These are phyloP conservation scores for Astrocystis sublimbata DNA, from an alignment of 495 filamentous ascomycete genomes.

Conservation along the genomic window DNA sequence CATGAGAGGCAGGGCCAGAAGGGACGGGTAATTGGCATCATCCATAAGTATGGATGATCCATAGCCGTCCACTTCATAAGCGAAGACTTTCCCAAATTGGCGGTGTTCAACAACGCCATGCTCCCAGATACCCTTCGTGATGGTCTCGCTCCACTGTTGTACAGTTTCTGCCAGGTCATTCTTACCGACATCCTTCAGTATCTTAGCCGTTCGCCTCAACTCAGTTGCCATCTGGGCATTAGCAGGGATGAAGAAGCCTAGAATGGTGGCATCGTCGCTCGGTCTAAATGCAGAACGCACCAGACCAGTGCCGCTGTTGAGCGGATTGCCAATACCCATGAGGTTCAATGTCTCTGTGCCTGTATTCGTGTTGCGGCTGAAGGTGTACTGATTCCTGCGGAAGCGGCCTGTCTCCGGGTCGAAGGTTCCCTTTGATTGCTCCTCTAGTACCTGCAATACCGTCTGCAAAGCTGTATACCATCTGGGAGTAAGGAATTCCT, in stretches of 20 bases:
- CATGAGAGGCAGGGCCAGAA: slow-evolving; percentile 82
- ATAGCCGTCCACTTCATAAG: slow-evolving; percentile 96
- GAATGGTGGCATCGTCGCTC: slow-evolving; percentile 95
- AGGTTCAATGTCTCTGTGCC: slow-evolving; percentile 92
- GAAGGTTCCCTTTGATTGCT: slow-evolving; percentile 81
- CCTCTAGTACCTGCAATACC: slow-evolving; percentile 69
- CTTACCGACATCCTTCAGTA: slow-evolving; percentile 62
- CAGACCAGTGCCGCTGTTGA: slow-evolving; percentile 80
- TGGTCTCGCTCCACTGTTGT: slow-evolving; percentile 62
- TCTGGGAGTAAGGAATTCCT: slow-evolving; percentile 70
- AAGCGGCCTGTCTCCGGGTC: slow-evolving; percentile 62
- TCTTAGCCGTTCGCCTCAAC: slow-evolving; percentile 70
- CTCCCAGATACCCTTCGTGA: slow-evolving; percentile 78
- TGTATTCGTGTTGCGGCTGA: slow-evolving; percentile 72
- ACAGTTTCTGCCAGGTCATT: slow-evolving; percentile 54
- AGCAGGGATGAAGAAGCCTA: slow-evolving; percentile 93
- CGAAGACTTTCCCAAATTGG: slow-evolving; percentile 86
- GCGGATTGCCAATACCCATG: slow-evolving; percentile 81
- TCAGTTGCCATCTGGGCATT: slow-evolving; percentile 97
- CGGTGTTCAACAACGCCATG: slow-evolving; percentile 86
- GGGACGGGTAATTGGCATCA: slow-evolving; percentile 91
- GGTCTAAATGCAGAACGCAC: slow-evolving; percentile 92
- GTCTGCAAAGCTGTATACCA: slow-evolving; percentile 82
- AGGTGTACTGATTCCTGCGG: slow-evolving; percentile 77
- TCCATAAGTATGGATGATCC: slow-evolving; percentile 93